These are phyloP conservation scores for Neospora caninum DNA, from an alignment of 169 alveolate genomes.

Conservation along the genomic window DNA sequence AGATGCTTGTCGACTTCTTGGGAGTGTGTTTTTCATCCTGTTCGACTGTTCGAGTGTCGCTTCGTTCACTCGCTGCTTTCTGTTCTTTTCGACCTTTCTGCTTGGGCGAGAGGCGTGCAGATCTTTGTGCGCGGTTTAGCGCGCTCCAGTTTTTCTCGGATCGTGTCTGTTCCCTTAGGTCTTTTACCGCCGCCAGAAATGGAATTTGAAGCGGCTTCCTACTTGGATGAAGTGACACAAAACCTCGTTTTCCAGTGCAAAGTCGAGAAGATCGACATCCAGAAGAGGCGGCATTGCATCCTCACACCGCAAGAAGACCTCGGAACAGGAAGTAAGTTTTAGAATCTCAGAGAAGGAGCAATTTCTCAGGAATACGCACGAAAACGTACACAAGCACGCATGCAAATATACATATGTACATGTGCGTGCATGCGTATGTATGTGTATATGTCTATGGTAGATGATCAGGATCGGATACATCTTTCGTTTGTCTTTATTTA, in stretches of 20 bases:
- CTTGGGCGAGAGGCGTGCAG: too few relatives aligned
- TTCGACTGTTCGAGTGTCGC: neutral
- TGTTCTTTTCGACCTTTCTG: neutral
- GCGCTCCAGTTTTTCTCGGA: too few relatives aligned
- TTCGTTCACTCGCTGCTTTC: neutral
- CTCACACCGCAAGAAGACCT: conserved; percentile 32
- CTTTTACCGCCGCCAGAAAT: conserved; percentile 49
- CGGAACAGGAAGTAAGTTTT: neutral
- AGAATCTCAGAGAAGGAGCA: neutral
- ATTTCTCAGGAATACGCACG: too few relatives aligned
- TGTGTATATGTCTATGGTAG: neutral
- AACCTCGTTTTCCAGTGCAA: conserved; percentile 21
- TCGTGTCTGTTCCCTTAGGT: neutral
- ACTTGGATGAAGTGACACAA: neutral
- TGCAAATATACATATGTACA: neutral
- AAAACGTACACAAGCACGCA: too few relatives aligned
- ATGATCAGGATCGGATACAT: neutral
- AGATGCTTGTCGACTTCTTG: neutral
- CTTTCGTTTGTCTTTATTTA: too few relatives aligned
- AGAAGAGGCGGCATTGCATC: neutral
- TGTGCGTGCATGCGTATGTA: neutral
- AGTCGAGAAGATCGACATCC: conserved; percentile 26
- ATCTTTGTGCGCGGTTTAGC: neutral
- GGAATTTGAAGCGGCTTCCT: conserved; percentile 44
- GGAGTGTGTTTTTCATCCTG: neutral